Evolutionary conservation across 2,329 filamentous ascomycete genomes (phyloP), one percentile per base, ranked within the genome.

Genomic region (Orbilia quercus): DNA sequence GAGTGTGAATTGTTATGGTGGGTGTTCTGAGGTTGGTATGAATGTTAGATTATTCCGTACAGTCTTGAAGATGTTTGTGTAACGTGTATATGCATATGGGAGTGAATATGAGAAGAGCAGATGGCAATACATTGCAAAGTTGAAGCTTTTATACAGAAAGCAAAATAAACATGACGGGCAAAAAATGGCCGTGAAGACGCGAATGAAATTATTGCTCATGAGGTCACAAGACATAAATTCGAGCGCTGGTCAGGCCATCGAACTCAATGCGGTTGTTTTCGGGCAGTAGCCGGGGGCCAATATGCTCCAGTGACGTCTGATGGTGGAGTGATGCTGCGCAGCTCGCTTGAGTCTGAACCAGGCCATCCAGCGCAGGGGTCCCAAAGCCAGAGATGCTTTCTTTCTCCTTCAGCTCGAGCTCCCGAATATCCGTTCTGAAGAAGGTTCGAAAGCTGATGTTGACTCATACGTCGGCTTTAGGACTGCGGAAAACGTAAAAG

Each of bases 311-410:
- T 69, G 64, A 69, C 47, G 64, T 69, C 54, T 69, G 64, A 69
- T 60, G 47, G 64, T 69, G 64, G 64, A 69, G 64, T 69, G 64
- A 69, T 55, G 47, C 25, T 40, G 25, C 50, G 36, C 53, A 25
- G 36, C 53, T 57, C 53, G 53, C 53, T 57, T 57, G 51, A 22
- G 6, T 6, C 28, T 18, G 28, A 18, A n/a, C 12, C 18, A 20
- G 31, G 7, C 2, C 45, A 50, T 25, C 28, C 28, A 31, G 9
- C 9, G 20, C 45, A 54, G 22, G 22, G 28, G 31, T 45, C 5
- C 42, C 7, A n/a, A n/a, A n/a, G 18, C 44, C 20, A 5, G 20
- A 5, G 45, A 5, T 9, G n/a, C 22, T 50, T 9, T 11, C 45
- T 28, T 18, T 25, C 45, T 47, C 18, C 23, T 16, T 47, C 45